Base-by-base conservation (phyloP, 1,139 yeast species). In the Saccharomyces hybrid region DNA sequence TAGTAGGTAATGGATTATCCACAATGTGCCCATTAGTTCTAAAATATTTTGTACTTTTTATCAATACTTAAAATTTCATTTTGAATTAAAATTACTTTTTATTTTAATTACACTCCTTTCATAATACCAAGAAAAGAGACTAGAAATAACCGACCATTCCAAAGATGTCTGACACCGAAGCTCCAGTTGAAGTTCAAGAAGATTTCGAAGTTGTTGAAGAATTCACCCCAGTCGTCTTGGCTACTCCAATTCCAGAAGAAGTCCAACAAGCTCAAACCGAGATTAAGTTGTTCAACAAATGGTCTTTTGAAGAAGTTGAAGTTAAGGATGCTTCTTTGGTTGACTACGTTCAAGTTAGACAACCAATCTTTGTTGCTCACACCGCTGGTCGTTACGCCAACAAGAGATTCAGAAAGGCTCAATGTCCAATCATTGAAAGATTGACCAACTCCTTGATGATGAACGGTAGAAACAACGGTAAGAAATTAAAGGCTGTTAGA, bases 381-480 rank as follows among this genome's bases (percentile, higher is more conserved):
- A 90, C 98, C 72, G 97, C 99, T 71, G 99, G 99, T 78, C 91
- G 97, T 81, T 95, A 91, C 83, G 99, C 98, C 74, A 78, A 90
- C 81, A 93, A 93, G 89, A 91, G 99, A 82, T 95, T 95, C 88
- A 91, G 98, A 87, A 95, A 95, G 88, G 95, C 99, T 69, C 98
- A 93, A 85, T 91, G 97, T 83, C 99, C 99, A 75, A 86, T 95
- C 77, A 79, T 95, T 71, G 99, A 95, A 86, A 93, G 99, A 86
- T 85, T 95, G 78, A 91, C 99, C 81, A 93, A 93, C 93, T 88
- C 99, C 66, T 84, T 95, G 76, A 95, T 95, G 99, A 95, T 95
- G 99, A 90, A 95, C 86, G 99, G 99, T 83, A 93, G 99, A 85
- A 95, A 95, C 95, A 95, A 95, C 86, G 99, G 99, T 86, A 95